Conservation (phyloP, 139 green algal species). For the Auxenochlorella pyrenoidosa region DNA sequence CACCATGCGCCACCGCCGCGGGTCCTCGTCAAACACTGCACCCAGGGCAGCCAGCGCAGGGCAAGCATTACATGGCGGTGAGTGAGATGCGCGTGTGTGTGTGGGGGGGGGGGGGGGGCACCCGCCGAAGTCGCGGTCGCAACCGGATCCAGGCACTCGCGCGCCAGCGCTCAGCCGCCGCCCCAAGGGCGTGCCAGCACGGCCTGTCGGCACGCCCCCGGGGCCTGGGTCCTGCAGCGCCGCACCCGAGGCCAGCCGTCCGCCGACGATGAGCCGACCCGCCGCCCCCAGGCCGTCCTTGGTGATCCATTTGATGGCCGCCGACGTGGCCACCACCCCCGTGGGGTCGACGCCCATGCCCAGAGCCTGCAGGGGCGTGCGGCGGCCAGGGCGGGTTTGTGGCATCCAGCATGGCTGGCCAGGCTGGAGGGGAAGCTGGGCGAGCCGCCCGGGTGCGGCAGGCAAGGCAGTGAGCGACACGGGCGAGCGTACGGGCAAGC, state of each 20-base stretch:
- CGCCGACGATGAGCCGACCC: slow-evolving; percentile 74
- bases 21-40: slow-evolving; percentile 79
- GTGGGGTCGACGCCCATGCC: slow-evolving; percentile 62
- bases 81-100: too few relatives aligned
- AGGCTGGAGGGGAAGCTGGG: neutral
- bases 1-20: slow-evolving; percentile 78
- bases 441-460: too few relatives aligned
- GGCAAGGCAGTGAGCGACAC: neutral
- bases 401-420: neutral
- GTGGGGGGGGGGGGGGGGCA: neutral
- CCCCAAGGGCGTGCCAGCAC: too few relatives aligned
- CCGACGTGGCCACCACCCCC: slow-evolving; percentile 53
- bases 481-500: neutral
- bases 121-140: too few relatives aligned
- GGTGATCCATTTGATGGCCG: slow-evolving; percentile 82
- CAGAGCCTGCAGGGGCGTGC: slow-evolving; percentile 60
- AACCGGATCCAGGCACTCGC: too few relatives aligned
- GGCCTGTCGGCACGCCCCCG: too few relatives aligned
- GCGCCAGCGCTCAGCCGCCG: too few relatives aligned
- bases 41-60: neutral
- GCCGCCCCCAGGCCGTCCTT: slow-evolving; percentile 83
- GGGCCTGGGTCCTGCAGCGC: too few relatives aligned
- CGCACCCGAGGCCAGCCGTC: slow-evolving; percentile 13
- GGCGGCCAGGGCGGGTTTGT: neutral
- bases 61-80: too few relatives aligned